Percentiles rank a stretch among this genome's conserved stretches.
Conservation (phyloP, 2,329 filamentous ascomycete genomes). For the Fusarium sp. region DNA sequence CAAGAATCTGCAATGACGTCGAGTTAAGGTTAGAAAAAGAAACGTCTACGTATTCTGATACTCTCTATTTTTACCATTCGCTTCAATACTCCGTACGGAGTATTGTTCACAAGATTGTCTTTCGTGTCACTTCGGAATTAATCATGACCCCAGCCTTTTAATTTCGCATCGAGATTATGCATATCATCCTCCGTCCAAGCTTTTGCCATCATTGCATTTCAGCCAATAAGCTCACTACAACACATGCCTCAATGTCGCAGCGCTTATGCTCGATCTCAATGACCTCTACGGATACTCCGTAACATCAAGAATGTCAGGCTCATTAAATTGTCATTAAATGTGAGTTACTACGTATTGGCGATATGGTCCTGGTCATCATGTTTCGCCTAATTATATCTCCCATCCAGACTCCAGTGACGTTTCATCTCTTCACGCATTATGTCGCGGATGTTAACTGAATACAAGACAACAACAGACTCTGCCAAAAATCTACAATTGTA, state of each 20-base stretch:
- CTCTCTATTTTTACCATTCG: neutral
- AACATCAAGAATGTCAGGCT: too few species aligned
- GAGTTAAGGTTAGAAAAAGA: constrained; percentile 1
- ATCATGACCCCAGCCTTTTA: neutral
- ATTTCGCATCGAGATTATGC: constrained; percentile 6
- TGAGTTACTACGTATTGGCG: too few species aligned
- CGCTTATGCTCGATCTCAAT: neutral
- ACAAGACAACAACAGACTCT: too few species aligned
- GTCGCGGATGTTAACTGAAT: too few species aligned
- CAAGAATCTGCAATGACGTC: constrained; percentile 13
- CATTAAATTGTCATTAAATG: too few species aligned
- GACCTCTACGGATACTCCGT: neutral
- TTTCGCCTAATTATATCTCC: too few species aligned
- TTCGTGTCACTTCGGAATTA: neutral
- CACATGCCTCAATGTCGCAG: neutral
- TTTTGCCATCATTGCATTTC: neutral
- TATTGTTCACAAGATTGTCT: too few species aligned
- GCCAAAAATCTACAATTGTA: too few species aligned
- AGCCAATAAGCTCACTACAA: neutral
- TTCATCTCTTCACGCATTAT: too few species aligned
- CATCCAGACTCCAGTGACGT: too few species aligned
- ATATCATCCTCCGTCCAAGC: neutral
- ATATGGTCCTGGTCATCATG: too few species aligned
- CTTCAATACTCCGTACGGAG: too few species aligned
- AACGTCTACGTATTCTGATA: neutral